These are phyloP conservation scores for Cadophora luteo-olivacea DNA, from an alignment of 2,329 filamentous ascomycete genomes.

Conservation along the genomic window DNA sequence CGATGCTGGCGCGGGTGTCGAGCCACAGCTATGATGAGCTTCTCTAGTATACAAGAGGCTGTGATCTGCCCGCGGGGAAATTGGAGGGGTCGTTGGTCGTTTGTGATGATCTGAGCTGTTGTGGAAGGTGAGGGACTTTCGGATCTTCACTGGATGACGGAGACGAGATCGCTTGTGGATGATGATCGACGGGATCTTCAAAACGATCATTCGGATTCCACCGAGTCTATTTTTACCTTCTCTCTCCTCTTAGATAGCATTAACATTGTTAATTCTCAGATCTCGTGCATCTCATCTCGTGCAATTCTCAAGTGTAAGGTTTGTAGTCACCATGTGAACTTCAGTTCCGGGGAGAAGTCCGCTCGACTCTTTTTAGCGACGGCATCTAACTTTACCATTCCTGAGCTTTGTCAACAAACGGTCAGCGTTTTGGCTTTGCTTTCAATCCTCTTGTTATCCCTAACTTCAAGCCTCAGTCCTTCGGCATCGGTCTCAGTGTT, in stretches of 20 bases:
- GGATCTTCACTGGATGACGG: conserved; percentile 1
- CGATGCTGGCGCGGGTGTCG: background rate
- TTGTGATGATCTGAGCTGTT: background rate
- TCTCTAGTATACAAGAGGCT: conserved; percentile 8
- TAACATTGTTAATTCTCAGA: background rate
- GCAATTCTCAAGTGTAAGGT: background rate
- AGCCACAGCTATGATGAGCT: conserved; percentile 4
- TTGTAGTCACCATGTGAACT: background rate
- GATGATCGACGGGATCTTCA: conserved; percentile 7
- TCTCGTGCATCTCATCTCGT: background rate
- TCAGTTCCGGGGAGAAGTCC: background rate
- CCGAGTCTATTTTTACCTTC: background rate
- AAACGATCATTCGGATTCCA: background rate
- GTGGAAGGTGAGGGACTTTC: background rate
- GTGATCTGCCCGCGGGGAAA: conserved; percentile 4
- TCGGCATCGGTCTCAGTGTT: background rate
- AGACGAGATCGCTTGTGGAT: conserved; percentile 10
- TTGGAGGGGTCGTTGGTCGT: background rate
- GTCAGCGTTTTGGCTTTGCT: background rate
- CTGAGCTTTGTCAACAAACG: background rate
- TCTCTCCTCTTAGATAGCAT: background rate
- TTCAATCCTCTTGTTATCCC: background rate
- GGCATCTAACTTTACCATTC: background rate
- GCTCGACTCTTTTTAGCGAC: background rate
- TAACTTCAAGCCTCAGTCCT: background rate